Conservation (phyloP, 208 protist genomes). For the Lotmaria passim region DNA sequence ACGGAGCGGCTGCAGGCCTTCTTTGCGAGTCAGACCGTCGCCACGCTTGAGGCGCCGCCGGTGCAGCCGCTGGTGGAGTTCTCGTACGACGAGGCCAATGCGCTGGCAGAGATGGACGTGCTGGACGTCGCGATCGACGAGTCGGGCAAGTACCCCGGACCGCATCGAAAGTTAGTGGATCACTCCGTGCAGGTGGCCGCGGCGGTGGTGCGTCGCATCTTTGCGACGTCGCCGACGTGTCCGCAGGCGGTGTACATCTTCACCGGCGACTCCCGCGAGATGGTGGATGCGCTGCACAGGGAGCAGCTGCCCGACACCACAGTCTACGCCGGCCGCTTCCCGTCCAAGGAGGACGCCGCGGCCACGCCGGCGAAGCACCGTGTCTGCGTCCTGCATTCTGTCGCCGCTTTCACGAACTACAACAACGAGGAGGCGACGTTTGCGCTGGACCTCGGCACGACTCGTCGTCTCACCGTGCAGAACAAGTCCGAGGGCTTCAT, state of each 20-base stretch:
- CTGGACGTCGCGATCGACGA: conserved; percentile 71
- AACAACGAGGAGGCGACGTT: conserved; percentile 64
- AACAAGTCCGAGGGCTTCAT: conserved; percentile 85
- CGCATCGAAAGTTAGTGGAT: conserved; percentile 63
- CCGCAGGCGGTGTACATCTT: conserved; percentile 81
- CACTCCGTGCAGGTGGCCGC: conserved; percentile 63
- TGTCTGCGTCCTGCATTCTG: conserved; percentile 60
- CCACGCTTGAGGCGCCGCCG: conserved; percentile 23
- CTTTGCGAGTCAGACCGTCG: conserved; percentile 49
- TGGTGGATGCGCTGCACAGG: conserved; percentile 56
- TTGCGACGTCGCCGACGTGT: conserved; percentile 22
- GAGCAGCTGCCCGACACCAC: conserved; percentile 52
- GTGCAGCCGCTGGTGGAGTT: conserved; percentile 43
- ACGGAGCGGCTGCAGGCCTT: conserved; percentile 41
- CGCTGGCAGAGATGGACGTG: conserved; percentile 70
- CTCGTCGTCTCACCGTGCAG: conserved; percentile 47
- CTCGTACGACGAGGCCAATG: conserved; percentile 80
- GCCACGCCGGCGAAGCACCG: conserved; percentile 45
- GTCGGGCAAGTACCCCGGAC: conserved; percentile 57
- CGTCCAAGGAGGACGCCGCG: conserved; percentile 30
- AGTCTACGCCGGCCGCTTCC: conserved; percentile 59
- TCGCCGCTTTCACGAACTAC: conserved; percentile 42
- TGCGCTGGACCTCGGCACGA: conserved; percentile 84
- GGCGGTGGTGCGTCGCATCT: conserved; percentile 50
- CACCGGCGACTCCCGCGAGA: conserved; percentile 59